Percentiles rank a stretch among this genome's conserved stretches.
phyloP scores from a whole-genome alignment of 176 grass and related monocot species.

The Juncus effusus region DNA sequence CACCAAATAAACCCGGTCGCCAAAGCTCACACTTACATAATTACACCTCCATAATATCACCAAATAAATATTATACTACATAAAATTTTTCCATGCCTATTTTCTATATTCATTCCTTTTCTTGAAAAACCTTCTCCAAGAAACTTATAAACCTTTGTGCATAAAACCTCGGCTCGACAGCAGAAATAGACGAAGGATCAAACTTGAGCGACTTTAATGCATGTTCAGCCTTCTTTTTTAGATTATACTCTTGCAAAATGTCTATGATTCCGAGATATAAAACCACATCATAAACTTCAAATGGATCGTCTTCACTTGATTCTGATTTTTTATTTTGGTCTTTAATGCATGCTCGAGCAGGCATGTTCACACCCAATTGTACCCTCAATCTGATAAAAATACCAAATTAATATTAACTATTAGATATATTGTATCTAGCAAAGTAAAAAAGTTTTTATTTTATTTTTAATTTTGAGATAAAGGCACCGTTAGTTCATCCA shows the following conservation, averaged over 20 bases:
- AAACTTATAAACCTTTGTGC: constrained; percentile 76
- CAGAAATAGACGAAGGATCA: constrained; percentile 76
- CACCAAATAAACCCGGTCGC: not conserved
- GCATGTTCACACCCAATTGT: constrained; percentile 94
- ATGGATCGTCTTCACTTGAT: constrained; percentile 27
- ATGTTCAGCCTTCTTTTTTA: constrained; percentile 82
- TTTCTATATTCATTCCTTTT: constrained; percentile 25
- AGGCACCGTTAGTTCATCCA: not conserved
- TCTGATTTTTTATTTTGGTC: constrained; percentile 29
- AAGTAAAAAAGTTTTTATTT: not conserved
- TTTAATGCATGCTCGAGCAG: constrained; percentile 65
- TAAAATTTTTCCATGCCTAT: too few relatives aligned
- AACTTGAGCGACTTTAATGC: constrained; percentile 83
- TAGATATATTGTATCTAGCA: constrained; percentile 3
- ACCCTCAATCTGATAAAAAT: constrained; percentile 69
- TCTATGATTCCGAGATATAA: constrained; percentile 98
- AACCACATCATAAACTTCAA: constrained; percentile 75
- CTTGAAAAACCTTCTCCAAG: constrained; percentile 72
- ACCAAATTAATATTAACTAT: not conserved
- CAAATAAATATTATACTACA: not conserved
- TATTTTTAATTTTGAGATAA: not conserved
- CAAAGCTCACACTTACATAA: constrained; percentile 1
- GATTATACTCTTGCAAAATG: constrained; percentile 80
- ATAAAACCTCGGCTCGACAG: constrained; percentile 65
- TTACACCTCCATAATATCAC: constrained; percentile 20